Base-by-base conservation (phyloP, 495 filamentous ascomycete species). In the Xylaria sp. region DNA sequence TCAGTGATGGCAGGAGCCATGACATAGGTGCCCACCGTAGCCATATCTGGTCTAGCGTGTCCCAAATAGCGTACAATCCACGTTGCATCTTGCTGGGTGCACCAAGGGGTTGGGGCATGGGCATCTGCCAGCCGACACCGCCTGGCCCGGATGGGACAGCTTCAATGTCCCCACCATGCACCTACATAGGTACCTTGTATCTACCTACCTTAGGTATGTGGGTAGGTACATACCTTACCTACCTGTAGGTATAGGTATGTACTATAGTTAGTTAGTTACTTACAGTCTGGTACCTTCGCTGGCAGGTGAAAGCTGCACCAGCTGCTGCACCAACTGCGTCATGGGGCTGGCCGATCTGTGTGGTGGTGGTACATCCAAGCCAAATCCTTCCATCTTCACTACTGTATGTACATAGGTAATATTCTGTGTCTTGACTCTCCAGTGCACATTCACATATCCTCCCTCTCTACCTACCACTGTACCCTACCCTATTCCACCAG, bases 281-380 rank as follows among this genome's bases (percentile, higher is more conserved):
- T 37, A 37, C 35, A 37, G 35, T 37, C 35, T 37, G 35, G 35
- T 8, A 37, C n/a, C n/a, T n/a, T n/a, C n/a, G n/a, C n/a, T n/a
- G n/a, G n/a, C n/a, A 17, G 41, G n/a, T 11, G 21, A 57, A 5
- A 40, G 31, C 35, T 62, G 59, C 61, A 5, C 21, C 1, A 50
- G n/a, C n/a, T n/a, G n/a, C n/a, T 37, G 35, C 35, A 37, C 35
- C 35, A 37, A 41, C 43, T 69, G 67, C 68, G 68, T 70, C 68
- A 63, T 70, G 19, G 19, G 12, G 12, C 2, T 40, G n/a, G 5
- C 24, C 8, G 33, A 61, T 15, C 31, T 58, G 55, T 33, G 29
- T 17, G 55, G 55, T 37, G 26, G 15, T 19, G n/a, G n/a, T 41
- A 41, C 33, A 40, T 43, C 44, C n/a, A 17, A 11, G 8, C 44